Evolutionary conservation across 139 green algal species (phyloP), one percentile per base, ranked within the genome.

Genomic region (Edaphochlamys debaryana): DNA sequence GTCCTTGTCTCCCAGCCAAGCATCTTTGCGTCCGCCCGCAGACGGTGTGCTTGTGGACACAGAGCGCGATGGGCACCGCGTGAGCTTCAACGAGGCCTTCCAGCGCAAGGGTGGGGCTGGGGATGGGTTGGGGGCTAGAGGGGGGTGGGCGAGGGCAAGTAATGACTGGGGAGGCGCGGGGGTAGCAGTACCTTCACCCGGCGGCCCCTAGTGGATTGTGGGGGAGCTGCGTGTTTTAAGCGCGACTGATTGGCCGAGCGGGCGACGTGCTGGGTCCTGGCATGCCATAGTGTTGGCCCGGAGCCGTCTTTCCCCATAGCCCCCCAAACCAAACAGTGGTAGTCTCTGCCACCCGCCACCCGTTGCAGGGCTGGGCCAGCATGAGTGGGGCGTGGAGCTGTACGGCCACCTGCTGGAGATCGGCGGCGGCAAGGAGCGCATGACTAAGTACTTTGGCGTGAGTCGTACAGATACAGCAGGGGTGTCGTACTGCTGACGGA

Each of bases 391-490:
- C 66, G 90, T 99, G 32, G 94, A 98, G 40, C 80, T 95, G 69
- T 99, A 99, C 79, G 97, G 97, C 4, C 77, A 97, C 70, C 90
- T 99, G 79, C 91, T 99, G 27, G 93, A 98, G 88, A 98, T 97
- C 69, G 97, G 97, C 1, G 97, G 97, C 23, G 97, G 97, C 74
- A 99, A 99, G 89, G 97, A 99, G 89, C 90, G 97, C 60, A 99
- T 99, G 97, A 97, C 95, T n/a, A 89, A 92, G 62, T 98, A 98
- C 88, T 98, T 98, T 88, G 91, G 84, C 50, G 93, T 94, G 32
- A 34, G 75, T 1, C 34, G 0, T 19, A 27, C 1, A 13, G 13
- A 22, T 67, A 30, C 5, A 38, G 4, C 6, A 68, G 27, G 58
- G 27, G n/a, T n/a, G n/a, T n/a, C n/a, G n/a, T n/a, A n/a, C n/a